Percentiles rank a stretch among this genome's conserved stretches.
Conservation (phyloP, 345 rosid genomes). For the Adansonia digitata region DNA sequence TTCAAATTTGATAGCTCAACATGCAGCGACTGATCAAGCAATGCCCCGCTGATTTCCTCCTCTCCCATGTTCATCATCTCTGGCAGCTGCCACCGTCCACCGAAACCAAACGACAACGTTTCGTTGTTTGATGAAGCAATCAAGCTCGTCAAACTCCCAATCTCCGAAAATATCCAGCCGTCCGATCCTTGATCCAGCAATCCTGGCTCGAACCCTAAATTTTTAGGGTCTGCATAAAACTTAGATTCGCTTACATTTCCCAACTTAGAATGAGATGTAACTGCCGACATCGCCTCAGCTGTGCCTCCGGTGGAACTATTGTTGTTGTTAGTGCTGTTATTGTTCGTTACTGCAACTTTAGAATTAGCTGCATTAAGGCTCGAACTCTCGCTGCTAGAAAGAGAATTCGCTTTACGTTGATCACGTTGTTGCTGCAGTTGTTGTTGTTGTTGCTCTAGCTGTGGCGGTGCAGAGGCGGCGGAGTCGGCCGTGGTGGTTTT, state of each 20-base stretch:
- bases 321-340: neutral
- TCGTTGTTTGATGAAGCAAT: conserved; percentile 43
- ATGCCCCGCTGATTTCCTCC: conserved; percentile 34
- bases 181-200: conserved; percentile 53
- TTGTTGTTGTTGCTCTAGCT: conserved; percentile 7
- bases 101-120: conserved; percentile 46
- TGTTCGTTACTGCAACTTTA: conserved; percentile 10
- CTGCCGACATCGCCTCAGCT: conserved; percentile 41
- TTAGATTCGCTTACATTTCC: conserved; percentile 23
- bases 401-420: conserved; percentile 37
- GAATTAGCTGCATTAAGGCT: conserved; percentile 59
- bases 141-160: conserved; percentile 55
- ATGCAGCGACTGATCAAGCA: conserved; percentile 47
- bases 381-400: conserved; percentile 80
- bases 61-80: conserved; percentile 14
- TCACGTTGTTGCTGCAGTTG: conserved; percentile 16
- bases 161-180: conserved; percentile 61
- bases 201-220: conserved; percentile 43
- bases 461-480: conserved; percentile 1
- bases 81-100: conserved; percentile 12
- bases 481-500: neutral
- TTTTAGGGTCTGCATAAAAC: conserved; percentile 11
- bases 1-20: conserved; percentile 29
- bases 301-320: neutral
- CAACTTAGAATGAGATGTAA: conserved; percentile 34